phyloP scores from a whole-genome alignment of 768 basidiomycete genomes.

The Polyporus arcularius region DNA sequence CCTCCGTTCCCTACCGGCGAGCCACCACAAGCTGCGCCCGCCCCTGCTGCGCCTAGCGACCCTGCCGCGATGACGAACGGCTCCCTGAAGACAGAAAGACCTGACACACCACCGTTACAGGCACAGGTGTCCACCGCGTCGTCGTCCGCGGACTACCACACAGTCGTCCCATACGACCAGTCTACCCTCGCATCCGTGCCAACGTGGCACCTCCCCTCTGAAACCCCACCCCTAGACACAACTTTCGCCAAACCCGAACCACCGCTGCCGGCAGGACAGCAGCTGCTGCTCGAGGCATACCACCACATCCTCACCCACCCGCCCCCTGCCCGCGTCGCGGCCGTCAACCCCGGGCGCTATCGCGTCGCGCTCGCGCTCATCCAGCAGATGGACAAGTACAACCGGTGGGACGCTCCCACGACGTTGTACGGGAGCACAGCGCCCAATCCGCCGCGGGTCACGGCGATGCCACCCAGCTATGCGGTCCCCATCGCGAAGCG shows the following conservation, averaged over 20 bases:
- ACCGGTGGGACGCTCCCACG: constrained; percentile 68
- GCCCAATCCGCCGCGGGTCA: constrained; percentile 62
- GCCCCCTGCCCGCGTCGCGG: constrained; percentile 45
- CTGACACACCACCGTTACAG: constrained; percentile 43
- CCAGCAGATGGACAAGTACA: constrained; percentile 50
- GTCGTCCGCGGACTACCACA: constrained; percentile 65
- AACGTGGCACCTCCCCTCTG: constrained; percentile 66
- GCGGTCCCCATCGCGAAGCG: constrained; percentile 48
- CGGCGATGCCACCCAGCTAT: constrained; percentile 66
- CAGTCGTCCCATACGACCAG: constrained; percentile 72
- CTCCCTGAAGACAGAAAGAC: constrained; percentile 36
- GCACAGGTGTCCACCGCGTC: constrained; percentile 44
- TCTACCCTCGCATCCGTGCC: constrained; percentile 67
- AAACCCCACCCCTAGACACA: constrained; percentile 15
- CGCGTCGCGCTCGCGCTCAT: constrained; percentile 76
- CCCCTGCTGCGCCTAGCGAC: background rate
- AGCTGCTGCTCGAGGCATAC: constrained; percentile 66
- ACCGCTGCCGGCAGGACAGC: constrained; percentile 59
- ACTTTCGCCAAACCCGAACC: constrained; percentile 18
- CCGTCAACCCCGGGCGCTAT: constrained; percentile 65
- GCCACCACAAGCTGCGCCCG: constrained; percentile 29
- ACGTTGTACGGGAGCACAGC: constrained; percentile 61
- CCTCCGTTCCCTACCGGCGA: constrained; percentile 62
- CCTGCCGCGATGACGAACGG: constrained; percentile 35
- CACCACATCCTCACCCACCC: constrained; percentile 79